Conservation (phyloP, 2,329 filamentous ascomycete species). For the Helminthosporium solani region DNA sequence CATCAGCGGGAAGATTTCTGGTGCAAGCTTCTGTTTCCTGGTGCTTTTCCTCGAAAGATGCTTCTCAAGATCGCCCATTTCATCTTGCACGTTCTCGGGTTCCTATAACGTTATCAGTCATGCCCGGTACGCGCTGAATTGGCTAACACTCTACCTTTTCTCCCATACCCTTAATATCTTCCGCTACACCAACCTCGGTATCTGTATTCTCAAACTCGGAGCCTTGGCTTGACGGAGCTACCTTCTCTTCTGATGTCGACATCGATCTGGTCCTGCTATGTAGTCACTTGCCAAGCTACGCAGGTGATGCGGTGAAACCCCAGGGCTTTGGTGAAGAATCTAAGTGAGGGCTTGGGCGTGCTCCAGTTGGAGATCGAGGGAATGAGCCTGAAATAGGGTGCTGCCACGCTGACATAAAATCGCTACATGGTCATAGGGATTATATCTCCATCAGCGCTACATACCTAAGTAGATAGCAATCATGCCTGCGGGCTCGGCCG, state of each 20-base stretch:
- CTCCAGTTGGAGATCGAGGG: no score
- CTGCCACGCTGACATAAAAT: no score
- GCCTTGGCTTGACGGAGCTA: conserved; percentile 19
- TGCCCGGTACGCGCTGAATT: background rate
- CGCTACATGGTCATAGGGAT: no score
- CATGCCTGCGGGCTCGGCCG: no score
- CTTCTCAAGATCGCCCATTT: conserved; percentile 31
- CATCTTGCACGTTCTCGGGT: conserved; percentile 12
- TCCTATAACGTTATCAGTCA: conserved; percentile 8
- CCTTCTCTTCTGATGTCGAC: conserved; percentile 18
- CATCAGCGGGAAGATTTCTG: conserved; percentile 32
- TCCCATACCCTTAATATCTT: conserved; percentile 15
- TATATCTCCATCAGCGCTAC: no score
- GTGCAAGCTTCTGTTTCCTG: conserved; percentile 25
- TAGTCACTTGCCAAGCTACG: background rate
- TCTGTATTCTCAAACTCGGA: no score
- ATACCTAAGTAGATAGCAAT: no score
- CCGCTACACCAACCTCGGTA: no score
- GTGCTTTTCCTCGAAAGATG: conserved; percentile 35
- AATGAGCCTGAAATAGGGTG: no score
- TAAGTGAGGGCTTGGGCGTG: no score
- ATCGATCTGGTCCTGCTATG: conserved; percentile 12
- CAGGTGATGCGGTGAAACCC: background rate
- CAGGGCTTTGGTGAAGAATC: no score
- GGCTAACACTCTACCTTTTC: conserved; percentile 3